Evolutionary conservation across 2,329 filamentous ascomycete genomes (phyloP), one percentile per base, ranked within the genome.

Genomic region (Aspergillus brasiliensis): DNA sequence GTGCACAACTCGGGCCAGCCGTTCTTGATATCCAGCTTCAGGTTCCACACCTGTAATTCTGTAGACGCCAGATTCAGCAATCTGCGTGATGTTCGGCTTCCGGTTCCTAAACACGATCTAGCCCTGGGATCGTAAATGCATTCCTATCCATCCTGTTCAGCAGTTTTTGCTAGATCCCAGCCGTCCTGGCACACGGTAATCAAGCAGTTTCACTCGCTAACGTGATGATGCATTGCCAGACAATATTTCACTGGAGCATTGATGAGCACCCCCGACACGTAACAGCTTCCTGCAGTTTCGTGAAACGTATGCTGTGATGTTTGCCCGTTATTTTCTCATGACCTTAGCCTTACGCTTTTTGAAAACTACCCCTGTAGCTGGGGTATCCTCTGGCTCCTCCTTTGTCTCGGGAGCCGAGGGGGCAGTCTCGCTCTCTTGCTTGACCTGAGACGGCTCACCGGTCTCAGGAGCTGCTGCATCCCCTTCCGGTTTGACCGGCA

Each of bases 301-400:
- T n/a, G 5, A 48, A 17, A 28, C 13, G 23, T 13, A 28, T 1
- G 3, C 7, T 23, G 28, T 17, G 5, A 31, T n/a, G 10, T 25
- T 19, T 15, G 21, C 44, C 44, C 37, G 19, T 42, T 62, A 78
- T 70, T 75, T 75, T 66, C 73, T 77, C 66, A 74, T 73, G 52
- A 72, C 67, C 67, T 81, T 82, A 2, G 78, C 73, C 64, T 80
- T 82, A 63, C 80, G 79, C 64, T 81, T 82, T 65, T 81, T 82
- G 72, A 82, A 82, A 21, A 81, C 66, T 42, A 80, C 72, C 3
- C 73, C 75, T 4, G 71, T 57, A 5, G 61, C 62, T 19, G 61
- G 56, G 31, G 46, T 25, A 3, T 72, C 71, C 53, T 72, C 67
- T 4, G 42, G 52, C 17, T 73, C 73, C 62, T 77, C 73, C 27